Percentiles rank a stretch among this genome's conserved stretches.
Evolutionary conservation across 352 stramenopile genomes (phyloP).

Genomic region (Aphanomyces cochlioides): DNA sequence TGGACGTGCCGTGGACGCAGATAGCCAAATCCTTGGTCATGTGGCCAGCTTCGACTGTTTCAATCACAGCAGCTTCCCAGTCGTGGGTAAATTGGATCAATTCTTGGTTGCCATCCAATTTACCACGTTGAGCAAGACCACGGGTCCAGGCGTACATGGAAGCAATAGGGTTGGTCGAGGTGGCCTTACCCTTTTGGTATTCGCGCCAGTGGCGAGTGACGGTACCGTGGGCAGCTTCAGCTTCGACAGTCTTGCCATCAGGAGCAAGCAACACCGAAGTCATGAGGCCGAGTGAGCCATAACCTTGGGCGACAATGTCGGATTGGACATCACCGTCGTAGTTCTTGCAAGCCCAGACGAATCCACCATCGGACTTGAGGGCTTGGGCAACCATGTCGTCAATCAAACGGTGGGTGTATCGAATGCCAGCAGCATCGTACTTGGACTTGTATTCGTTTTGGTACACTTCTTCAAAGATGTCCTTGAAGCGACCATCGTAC

Average conservation of each 20-base stretch:
- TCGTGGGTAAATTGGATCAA: constrained; percentile 71
- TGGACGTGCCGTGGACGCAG: constrained; percentile 64
- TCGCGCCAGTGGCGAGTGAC: constrained; percentile 86
- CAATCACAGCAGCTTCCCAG: constrained; percentile 69
- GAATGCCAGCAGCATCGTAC: constrained; percentile 69
- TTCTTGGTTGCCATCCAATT: constrained; percentile 76
- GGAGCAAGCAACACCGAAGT: constrained; percentile 79
- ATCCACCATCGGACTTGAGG: constrained; percentile 85
- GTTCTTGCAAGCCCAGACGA: constrained; percentile 90
- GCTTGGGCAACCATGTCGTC: constrained; percentile 89
- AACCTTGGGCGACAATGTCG: constrained; percentile 87
- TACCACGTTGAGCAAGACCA: constrained; percentile 74
- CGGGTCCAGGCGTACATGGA: constrained; percentile 88
- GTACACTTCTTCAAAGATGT: constrained; percentile 88
- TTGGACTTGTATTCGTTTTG: constrained; percentile 64
- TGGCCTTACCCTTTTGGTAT: constrained; percentile 85
- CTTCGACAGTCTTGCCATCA: constrained; percentile 84
- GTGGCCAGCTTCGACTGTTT: constrained; percentile 73
- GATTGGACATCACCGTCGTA: constrained; percentile 89
- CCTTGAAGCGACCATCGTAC: constrained; percentile 85
- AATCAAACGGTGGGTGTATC: constrained; percentile 84
- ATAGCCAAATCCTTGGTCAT: constrained; percentile 89
- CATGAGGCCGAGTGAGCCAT: constrained; percentile 86
- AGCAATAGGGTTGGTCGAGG: constrained; percentile 85
- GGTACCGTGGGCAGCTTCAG: constrained; percentile 85